phyloP scores from a whole-genome alignment of 257 asterid genomes.

The Fraxinus anomala region DNA sequence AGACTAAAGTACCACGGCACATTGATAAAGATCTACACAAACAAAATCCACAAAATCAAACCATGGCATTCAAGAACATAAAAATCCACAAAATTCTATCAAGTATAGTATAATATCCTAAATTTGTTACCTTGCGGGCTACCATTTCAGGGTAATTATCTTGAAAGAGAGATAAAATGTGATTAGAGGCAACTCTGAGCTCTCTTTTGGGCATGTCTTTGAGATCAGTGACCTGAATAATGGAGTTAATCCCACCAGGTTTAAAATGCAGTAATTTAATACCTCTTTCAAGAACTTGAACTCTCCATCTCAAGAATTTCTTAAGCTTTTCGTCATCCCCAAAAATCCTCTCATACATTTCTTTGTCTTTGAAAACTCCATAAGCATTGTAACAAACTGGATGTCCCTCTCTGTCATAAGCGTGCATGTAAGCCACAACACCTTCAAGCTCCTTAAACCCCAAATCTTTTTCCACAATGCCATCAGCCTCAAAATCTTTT shows the following conservation, averaged over 20 bases:
- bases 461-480: constrained; percentile 63
- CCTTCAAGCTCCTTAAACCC: constrained; percentile 89
- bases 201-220: constrained; percentile 89
- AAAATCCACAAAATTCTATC: background rate
- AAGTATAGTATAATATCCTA: background rate
- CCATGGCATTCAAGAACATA: too few species aligned
- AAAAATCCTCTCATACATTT: constrained; percentile 61
- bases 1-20: constrained; percentile 96
- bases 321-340: constrained; percentile 66
- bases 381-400: constrained; percentile 93
- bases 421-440: constrained; percentile 74
- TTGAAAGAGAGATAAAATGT: constrained; percentile 76
- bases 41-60: background rate
- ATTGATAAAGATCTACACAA: constrained; percentile 69
- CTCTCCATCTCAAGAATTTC: constrained; percentile 69
- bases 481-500: constrained; percentile 63
- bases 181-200: constrained; percentile 81
- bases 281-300: constrained; percentile 72
- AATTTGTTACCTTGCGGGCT: constrained; percentile 65
- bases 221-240: constrained; percentile 71
- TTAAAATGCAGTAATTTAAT: constrained; percentile 62
- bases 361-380: constrained; percentile 73
- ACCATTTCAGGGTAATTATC: constrained; percentile 98
- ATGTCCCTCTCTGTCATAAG: constrained; percentile 59
- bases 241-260: constrained; percentile 80